A percentile compares a stretch with the other conserved stretches of the same genome.
Evolutionary conservation across 2,329 filamentous ascomycete species (phyloP).

Genomic region (Juglanconis juglandina): DNA sequence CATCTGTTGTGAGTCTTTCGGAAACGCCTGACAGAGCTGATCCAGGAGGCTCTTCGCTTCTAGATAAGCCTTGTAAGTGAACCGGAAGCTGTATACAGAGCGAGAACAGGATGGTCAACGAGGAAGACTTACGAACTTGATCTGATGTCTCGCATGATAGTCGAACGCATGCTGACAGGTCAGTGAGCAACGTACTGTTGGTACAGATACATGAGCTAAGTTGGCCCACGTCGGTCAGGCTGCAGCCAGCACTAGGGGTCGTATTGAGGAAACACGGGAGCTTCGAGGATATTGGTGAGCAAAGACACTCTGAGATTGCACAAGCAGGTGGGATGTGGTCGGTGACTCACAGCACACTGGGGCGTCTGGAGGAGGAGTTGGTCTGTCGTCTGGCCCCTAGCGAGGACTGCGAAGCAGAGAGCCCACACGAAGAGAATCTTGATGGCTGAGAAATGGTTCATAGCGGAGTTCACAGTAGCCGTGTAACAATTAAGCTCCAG

Average conservation of each 20-base stretch:
- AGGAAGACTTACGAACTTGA: neutral
- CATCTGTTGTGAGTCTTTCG: slow-evolving; percentile 1
- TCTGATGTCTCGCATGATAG: slow-evolving; percentile 3
- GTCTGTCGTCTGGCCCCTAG: slow-evolving; percentile 1
- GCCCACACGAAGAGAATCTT: neutral
- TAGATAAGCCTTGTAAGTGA: neutral
- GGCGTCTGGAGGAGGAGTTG: slow-evolving; percentile 4
- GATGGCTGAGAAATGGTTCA: neutral
- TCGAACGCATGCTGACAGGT: slow-evolving; percentile 5
- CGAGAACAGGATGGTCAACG: neutral
- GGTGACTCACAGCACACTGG: slow-evolving; percentile 5
- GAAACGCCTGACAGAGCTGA: neutral
- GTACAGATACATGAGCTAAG: slow-evolving; percentile 11
- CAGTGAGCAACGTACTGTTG: slow-evolving; percentile 1
- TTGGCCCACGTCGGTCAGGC: neutral
- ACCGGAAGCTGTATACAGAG: neutral
- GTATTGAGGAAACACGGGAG: slow-evolving; percentile 3
- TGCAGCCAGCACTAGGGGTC: neutral
- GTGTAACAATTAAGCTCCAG: neutral
- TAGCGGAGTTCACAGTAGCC: neutral
- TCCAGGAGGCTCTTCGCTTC: neutral
- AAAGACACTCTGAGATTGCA: neutral
- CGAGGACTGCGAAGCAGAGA: slow-evolving; percentile 6
- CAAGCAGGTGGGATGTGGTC: neutral
- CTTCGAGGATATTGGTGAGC: neutral